Evolutionary conservation across 257 asterid genomes (phyloP), one percentile per base, ranked within the genome.

Genomic region (Eustoma russellianum): DNA sequence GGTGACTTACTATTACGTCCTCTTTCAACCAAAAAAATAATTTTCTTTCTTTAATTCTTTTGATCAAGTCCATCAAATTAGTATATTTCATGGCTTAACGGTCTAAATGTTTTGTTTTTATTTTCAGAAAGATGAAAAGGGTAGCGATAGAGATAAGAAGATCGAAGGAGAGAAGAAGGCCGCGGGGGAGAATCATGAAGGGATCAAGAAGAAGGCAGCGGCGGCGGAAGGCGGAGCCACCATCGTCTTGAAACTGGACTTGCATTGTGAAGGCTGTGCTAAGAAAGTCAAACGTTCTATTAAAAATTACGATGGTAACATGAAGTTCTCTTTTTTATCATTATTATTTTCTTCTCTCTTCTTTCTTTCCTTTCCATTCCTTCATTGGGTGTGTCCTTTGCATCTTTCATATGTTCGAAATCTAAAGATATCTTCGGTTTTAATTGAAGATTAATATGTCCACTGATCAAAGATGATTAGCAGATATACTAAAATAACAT

Each of bases 191-290:
- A 35, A 9, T 35, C 8, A 9, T 35, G 41, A 35, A 8, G 85
- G 67, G 0, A 88, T 33, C 13, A 54, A 71, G 78, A 73, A 75
- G 17, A 24, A 24, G 58, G 11, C 30, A 24, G 78, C 69, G 78
- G 71, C 71, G 24, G 79, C 57, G 7, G 79, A 30, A 16, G 77
- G 54, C 9, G 53, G 78, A 5, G 34, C 52, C 63, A 53, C 79
- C 64, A 81, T 76, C 65, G 82, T 80, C 38, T 45, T 85, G 78
- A 85, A 85, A 70, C 58, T 88, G 46, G 93, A 88, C 55, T 85
- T 88, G 66, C 97, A 88, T 80, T 88, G 97, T 65, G 92, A 79
- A 60, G 97, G 97, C 35, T 88, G 97, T 61, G 94, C 97, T 24
- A 79, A 82, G 66, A 88, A 88, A 75, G 94, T 88, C 83, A 77